phyloP scores from a whole-genome alignment of 1,284 basidiomycete species.

The Singerocomus inundabilis region DNA sequence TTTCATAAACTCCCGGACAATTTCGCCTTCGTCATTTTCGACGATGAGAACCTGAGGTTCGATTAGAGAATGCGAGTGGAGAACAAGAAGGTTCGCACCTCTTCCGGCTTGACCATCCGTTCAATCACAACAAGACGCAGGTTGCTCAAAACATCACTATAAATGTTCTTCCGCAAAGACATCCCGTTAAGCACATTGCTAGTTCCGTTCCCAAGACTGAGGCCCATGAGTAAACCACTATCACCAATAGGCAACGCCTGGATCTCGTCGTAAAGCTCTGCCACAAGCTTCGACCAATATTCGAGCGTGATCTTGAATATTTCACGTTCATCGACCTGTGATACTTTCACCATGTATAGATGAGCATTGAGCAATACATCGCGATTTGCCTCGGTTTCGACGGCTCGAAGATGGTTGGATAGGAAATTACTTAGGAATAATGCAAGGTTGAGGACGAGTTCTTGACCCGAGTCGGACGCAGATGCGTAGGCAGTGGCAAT shows the following conservation, averaged over 20 bases:
- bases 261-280: conserved; percentile 98
- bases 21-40: conserved; percentile 99
- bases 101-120: conserved; percentile 99
- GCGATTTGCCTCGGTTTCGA: conserved; percentile 90
- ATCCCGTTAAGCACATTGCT: conserved; percentile 73
- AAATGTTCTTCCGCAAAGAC: conserved; percentile 90
- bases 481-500: conserved; percentile 92
- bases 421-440: conserved; percentile 98
- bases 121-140: conserved; percentile 96
- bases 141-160: conserved; percentile 93
- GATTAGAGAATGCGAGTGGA: conserved; percentile 9
- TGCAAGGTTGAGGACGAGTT: conserved; percentile 95
- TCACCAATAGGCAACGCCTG: conserved; percentile 91
- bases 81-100: conserved; percentile 54
- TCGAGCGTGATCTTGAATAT: conserved; percentile 99
- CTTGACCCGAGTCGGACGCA: conserved; percentile 91
- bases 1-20: conserved; percentile 99
- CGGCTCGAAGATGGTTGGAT: conserved; percentile 85
- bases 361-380: conserved; percentile 96
- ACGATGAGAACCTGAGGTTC: conserved; percentile 84
- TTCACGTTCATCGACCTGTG: conserved; percentile 97
- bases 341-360: conserved; percentile 98
- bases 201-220: conserved; percentile 74
- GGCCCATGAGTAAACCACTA: conserved; percentile 89
- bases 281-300: conserved; percentile 98